Percentiles rank a stretch among this genome's conserved stretches.
phyloP scores from a whole-genome alignment of 805 yeast genomes.

The Wickerhamiella occidentalis region DNA sequence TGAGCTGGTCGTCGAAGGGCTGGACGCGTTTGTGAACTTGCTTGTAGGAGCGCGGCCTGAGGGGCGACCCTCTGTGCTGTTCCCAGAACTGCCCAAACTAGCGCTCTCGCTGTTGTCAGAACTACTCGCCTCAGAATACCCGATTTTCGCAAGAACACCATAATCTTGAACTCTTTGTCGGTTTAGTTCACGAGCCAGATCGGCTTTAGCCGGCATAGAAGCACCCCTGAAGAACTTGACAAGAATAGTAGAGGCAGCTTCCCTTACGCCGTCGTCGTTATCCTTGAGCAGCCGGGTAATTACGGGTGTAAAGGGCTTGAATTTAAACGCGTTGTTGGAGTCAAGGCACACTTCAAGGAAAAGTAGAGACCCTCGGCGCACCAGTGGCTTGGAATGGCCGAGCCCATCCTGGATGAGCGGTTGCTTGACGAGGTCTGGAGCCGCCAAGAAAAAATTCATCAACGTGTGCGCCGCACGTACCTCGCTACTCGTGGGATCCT shows the following conservation, averaged over 20 bases:
- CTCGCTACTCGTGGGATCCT: not conserved
- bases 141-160: not conserved
- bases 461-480: constrained; percentile 21
- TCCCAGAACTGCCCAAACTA: too few species aligned
- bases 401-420: constrained; percentile 27
- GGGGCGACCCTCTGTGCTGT: too few species aligned
- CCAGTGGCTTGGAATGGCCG: constrained; percentile 17
- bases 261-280: constrained; percentile 18
- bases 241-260: constrained; percentile 26
- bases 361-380: constrained; percentile 21
- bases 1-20: too few species aligned
- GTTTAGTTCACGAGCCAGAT: constrained; percentile 34
- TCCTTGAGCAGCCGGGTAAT: constrained; percentile 26
- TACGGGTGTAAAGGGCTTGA: constrained; percentile 27
- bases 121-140: too few species aligned
- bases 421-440: constrained; percentile 27
- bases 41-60: too few species aligned
- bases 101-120: too few species aligned
- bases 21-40: too few species aligned
- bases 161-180: constrained; percentile 19
- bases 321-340: constrained; percentile 20
- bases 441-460: constrained; percentile 31
- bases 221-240: constrained; percentile 31
- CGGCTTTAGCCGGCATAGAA: constrained; percentile 33
- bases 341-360: constrained; percentile 22